Evolutionary conservation across 2,329 filamentous ascomycete species (phyloP).

Genomic region (Ceratocystis huliohia): DNA sequence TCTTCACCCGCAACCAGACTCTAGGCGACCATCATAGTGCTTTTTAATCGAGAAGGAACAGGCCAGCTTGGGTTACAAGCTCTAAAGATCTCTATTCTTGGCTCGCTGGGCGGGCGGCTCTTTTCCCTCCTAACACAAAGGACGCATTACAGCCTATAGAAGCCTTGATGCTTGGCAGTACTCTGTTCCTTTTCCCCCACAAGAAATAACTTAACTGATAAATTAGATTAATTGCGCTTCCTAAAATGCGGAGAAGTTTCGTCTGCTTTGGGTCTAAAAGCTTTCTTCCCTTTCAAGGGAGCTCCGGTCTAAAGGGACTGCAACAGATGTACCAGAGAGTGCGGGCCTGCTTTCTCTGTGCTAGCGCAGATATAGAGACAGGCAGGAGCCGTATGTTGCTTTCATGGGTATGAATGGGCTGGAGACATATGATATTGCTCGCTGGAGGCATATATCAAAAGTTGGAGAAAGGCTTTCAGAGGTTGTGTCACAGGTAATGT

Average conservation of each 20-base stretch:
- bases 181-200: neutral
- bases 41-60: no score
- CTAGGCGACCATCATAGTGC: neutral
- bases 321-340: neutral
- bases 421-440: neutral
- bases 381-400: neutral
- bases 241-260: neutral
- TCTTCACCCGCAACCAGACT: neutral
- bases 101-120: no score
- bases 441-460: neutral
- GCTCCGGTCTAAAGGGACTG: constrained; percentile 11
- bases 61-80: no score
- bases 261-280: constrained; percentile 8
- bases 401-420: neutral
- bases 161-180: neutral
- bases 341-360: neutral
- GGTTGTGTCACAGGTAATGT: neutral
- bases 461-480: neutral
- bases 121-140: no score
- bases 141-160: neutral
- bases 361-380: neutral
- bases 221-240: neutral
- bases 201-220: neutral
- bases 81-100: no score
- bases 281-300: constrained; percentile 1